phyloP scores from a whole-genome alignment of 495 filamentous ascomycete genomes.

The Staphylotrichum longicolle region DNA sequence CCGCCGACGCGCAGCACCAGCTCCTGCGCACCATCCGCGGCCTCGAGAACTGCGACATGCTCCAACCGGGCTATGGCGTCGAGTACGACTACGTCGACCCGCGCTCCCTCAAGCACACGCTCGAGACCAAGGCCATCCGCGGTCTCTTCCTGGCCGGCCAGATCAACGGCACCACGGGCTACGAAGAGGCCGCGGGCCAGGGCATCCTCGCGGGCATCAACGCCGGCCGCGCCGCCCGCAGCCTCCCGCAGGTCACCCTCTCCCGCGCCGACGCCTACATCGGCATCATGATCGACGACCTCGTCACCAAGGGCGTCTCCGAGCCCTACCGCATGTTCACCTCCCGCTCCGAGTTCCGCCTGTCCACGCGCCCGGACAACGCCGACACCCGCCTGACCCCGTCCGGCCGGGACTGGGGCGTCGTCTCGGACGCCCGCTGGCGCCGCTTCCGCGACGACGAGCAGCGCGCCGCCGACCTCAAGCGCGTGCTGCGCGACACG shows the following conservation, averaged over 20 bases:
- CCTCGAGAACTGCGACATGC: slow-evolving; percentile 87
- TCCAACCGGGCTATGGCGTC: slow-evolving; percentile 94
- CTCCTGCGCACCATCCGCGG: slow-evolving; percentile 82
- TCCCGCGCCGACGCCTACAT: slow-evolving; percentile 91
- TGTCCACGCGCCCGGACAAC: slow-evolving; percentile 88
- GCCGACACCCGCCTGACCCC: slow-evolving; percentile 84
- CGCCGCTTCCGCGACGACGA: slow-evolving; percentile 59
- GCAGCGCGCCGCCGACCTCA: slow-evolving; percentile 63
- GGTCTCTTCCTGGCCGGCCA: slow-evolving; percentile 94
- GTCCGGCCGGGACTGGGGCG: slow-evolving; percentile 70
- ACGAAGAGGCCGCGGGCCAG: slow-evolving; percentile 95
- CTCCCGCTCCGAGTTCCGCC: slow-evolving; percentile 89
- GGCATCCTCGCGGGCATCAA: slow-evolving; percentile 92
- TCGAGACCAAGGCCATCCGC: slow-evolving; percentile 89
- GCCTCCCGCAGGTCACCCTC: slow-evolving; percentile 61
- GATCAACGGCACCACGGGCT: slow-evolving; percentile 97
- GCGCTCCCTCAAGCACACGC: slow-evolving; percentile 74
- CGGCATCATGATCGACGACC: slow-evolving; percentile 98
- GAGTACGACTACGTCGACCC: slow-evolving; percentile 99
- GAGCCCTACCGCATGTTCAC: slow-evolving; percentile 99
- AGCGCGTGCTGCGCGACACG: slow-evolving; percentile 54
- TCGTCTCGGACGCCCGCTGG: slow-evolving; percentile 81
- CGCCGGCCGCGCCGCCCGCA: slow-evolving; percentile 74
- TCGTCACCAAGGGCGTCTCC: slow-evolving; percentile 93
- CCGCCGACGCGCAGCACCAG: slow-evolving; percentile 76